Evolutionary conservation across 495 filamentous ascomycete species (phyloP), one percentile per base, ranked within the genome.

Genomic region (Penicillium daleae): DNA sequence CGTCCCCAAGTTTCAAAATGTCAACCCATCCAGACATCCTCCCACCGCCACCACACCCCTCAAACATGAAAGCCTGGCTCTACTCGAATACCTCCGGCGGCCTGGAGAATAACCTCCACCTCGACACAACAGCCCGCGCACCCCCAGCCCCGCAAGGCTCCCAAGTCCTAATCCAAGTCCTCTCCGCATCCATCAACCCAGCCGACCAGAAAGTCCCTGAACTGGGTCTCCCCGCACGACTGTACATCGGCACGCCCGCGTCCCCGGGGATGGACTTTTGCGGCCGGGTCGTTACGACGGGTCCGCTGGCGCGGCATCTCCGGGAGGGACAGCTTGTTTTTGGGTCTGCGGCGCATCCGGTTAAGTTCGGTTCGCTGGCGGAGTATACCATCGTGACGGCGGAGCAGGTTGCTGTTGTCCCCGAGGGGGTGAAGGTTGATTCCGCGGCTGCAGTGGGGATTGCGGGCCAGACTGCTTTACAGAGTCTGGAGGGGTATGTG

Each of bases 181-280:
- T 85, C 54, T 71, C 79, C 53, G 75, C 77, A 12, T 71, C 82
- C 17, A 72, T 91, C 53, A 92, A 92, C 74, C 89, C 90, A 2
- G 84, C 85, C 31, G 90, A 92, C 80, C 87, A 86, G 84, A 91
- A 91, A 71, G 62, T 85, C 19, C 80, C 86, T 19, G 86, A 90
- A 62, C 60, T 87, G 50, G 75, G 76, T 1, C 26, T 80, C 9
- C 7, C 85, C 7, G 66, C 65, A 7, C 74, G 77, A 10, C 51
- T 82, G 5, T 33, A 82, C 0, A 69, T 85, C 62, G 71, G 70
- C 31, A 79, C 72, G 31, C 81, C 82, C 0, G 83, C 84, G 0
- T 83, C 83, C 8, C 90, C 85, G 0, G 83, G 85, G 0, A 74
- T 87, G 69, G 89, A 92, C 71, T 89, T 87, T 66, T 80, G 81